Conservation (phyloP, 768 basidiomycete species). For the Cystobasidium ongulense region DNA sequence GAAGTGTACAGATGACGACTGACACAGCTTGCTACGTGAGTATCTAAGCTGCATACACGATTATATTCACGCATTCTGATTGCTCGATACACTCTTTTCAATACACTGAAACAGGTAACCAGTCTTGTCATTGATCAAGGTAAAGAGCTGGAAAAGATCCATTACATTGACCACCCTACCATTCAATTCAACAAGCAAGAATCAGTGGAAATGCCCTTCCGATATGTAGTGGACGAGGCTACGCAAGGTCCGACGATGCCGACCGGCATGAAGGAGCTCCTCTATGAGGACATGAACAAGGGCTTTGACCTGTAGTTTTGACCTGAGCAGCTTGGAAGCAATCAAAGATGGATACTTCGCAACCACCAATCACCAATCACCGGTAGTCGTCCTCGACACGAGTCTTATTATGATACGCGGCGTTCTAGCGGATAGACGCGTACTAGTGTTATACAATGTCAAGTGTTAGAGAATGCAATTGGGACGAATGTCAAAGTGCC, state of each 20-base stretch:
- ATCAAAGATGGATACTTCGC: no score
- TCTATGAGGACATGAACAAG: constrained; percentile 77
- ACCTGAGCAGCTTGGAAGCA: no score
- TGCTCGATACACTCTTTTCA: constrained; percentile 12
- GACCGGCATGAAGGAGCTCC: constrained; percentile 76
- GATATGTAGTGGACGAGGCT: constrained; percentile 55
- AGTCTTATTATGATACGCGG: not conserved
- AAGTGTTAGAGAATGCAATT: no score
- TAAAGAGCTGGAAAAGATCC: constrained; percentile 54
- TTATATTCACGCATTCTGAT: constrained; percentile 43
- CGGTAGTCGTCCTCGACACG: no score
- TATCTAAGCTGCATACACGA: constrained; percentile 68
- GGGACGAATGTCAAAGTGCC: no score
- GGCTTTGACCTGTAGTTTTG: constrained; percentile 62
- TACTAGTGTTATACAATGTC: not conserved
- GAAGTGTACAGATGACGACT: constrained; percentile 88
- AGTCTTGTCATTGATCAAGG: not conserved
- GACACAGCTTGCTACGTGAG: constrained; percentile 92
- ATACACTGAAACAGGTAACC: constrained; percentile 14
- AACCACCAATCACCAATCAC: no score
- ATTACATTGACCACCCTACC: constrained; percentile 70
- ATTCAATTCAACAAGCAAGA: constrained; percentile 79
- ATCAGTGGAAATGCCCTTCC: constrained; percentile 96
- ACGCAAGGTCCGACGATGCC: constrained; percentile 66
- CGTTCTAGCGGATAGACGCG: not conserved